Evolutionary conservation across 2,329 filamentous ascomycete genomes (phyloP).

Genomic region (Colletotrichum lindemuthianum): DNA sequence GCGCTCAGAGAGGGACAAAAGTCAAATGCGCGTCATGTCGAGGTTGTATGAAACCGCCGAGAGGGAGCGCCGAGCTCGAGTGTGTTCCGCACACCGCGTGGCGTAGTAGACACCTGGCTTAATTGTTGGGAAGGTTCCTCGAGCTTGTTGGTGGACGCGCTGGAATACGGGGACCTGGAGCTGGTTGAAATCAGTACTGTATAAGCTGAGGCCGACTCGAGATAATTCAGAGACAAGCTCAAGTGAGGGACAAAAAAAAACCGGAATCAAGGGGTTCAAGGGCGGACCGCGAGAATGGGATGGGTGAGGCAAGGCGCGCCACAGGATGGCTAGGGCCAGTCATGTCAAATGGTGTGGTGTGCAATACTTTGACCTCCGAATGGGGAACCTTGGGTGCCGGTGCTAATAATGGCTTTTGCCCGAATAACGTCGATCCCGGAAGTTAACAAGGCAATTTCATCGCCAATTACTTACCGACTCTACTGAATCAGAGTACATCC

Average conservation of each 20-base stretch:
- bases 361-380: neutral
- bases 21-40: conserved; percentile 25
- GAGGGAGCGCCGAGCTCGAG: conserved; percentile 10
- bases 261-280: conserved; percentile 16
- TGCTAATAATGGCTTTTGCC: no score
- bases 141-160: conserved; percentile 4
- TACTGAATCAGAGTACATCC: no score
- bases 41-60: conserved; percentile 29
- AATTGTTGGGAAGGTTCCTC: conserved; percentile 4
- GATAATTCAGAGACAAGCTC: conserved; percentile 13
- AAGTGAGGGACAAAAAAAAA: conserved; percentile 17
- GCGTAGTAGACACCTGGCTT: conserved; percentile 13
- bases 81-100: conserved; percentile 27
- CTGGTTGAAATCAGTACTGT: conserved; percentile 3
- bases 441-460: no score
- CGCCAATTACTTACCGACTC: no score
- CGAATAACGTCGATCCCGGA: no score
- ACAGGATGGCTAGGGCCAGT: conserved; percentile 13
- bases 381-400: no score
- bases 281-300: conserved; percentile 4
- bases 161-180: conserved; percentile 13
- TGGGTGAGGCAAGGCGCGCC: conserved; percentile 3
- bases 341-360: neutral
- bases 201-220: conserved; percentile 10
- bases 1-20: conserved; percentile 12